Evolutionary conservation across 345 rosid genomes (phyloP).

Genomic region (Salix brachista): DNA sequence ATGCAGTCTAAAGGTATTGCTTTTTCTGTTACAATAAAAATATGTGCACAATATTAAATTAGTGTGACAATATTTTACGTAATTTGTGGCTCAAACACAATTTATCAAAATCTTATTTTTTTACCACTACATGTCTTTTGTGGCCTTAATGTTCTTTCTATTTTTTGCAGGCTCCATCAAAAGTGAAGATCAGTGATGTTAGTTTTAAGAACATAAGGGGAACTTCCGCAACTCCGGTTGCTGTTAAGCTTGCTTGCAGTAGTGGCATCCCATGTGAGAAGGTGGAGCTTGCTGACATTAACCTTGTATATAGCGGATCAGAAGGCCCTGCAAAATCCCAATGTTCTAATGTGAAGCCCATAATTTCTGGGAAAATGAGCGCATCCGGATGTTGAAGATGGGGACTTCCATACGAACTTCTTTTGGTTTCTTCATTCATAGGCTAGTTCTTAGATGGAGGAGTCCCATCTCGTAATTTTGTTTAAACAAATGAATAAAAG

Average conservation of each 20-base stretch:
- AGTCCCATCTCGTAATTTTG: not conserved
- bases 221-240: not conserved
- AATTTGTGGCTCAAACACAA: too few relatives aligned
- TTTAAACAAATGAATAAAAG: too few relatives aligned
- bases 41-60: not conserved
- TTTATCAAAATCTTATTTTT: too few relatives aligned
- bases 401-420: not conserved
- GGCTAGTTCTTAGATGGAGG: not conserved
- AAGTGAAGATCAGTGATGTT: slow-evolving; percentile 1
- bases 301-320: not conserved
- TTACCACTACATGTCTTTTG: not conserved
- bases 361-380: not conserved
- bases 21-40: not conserved
- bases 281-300: not conserved
- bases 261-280: not conserved
- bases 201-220: not conserved
- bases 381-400: not conserved
- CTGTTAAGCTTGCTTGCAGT: not conserved
- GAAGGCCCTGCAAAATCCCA: not conserved
- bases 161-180: not conserved
- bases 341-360: not conserved
- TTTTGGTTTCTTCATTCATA: not conserved
- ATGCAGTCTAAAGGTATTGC: not conserved
- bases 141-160: not conserved
- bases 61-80: not conserved